Conservation (phyloP, 306 rosid species). For the Clitoria ternatea region DNA sequence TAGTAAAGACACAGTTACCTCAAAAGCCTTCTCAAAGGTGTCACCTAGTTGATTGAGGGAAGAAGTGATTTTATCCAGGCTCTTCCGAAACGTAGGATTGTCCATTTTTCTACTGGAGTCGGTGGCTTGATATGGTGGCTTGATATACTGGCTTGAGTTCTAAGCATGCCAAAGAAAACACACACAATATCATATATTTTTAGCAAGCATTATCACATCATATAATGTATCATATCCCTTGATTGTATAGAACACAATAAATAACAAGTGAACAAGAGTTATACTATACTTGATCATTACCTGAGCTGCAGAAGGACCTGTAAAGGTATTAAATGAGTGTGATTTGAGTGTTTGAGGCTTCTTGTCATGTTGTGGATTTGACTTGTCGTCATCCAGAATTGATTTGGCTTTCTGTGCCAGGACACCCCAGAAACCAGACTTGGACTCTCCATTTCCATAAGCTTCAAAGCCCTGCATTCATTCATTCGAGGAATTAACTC, state of each 20-base stretch:
- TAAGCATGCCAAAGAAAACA: slow-evolving; percentile 9
- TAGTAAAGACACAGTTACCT: slow-evolving; percentile 45
- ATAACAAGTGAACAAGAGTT: not conserved
- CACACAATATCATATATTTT: not conserved
- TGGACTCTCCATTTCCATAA: slow-evolving; percentile 37
- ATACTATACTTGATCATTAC: slow-evolving; percentile 28
- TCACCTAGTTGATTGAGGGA: slow-evolving; percentile 96
- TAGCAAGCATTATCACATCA: not conserved
- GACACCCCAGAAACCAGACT: slow-evolving; percentile 86
- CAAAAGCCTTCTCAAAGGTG: slow-evolving; percentile 87
- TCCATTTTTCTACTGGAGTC: slow-evolving; percentile 47
- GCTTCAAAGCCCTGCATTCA: slow-evolving; percentile 59
- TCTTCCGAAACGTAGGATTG: slow-evolving; percentile 63
- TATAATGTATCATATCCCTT: not conserved
- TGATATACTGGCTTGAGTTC: too few species aligned
- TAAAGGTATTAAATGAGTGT: slow-evolving; percentile 18
- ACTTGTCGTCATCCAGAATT: slow-evolving; percentile 68
- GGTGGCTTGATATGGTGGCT: slow-evolving; percentile 43
- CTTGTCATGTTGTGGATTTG: slow-evolving; percentile 19
- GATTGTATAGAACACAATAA: not conserved
- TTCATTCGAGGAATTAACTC: not conserved
- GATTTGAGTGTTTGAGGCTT: slow-evolving; percentile 32
- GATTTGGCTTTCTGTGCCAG: slow-evolving; percentile 85
- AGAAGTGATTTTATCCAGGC: slow-evolving; percentile 70
- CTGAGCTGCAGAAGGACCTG: slow-evolving; percentile 39